Evolutionary conservation across 2,329 filamentous ascomycete species (phyloP).

Genomic region (Cytospora paraplurivora): DNA sequence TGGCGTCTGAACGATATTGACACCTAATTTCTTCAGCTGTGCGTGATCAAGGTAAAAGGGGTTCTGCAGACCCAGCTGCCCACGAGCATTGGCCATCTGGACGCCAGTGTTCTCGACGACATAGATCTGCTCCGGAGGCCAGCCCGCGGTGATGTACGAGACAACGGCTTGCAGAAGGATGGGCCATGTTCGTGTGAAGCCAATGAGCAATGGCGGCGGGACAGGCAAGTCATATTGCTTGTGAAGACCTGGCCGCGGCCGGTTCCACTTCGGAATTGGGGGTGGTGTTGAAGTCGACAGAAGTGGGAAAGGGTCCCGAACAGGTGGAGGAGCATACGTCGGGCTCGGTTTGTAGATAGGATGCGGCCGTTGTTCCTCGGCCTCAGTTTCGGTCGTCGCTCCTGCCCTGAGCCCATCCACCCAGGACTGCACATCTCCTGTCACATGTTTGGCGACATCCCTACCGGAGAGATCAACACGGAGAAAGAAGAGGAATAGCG

Average conservation of each 20-base stretch:
- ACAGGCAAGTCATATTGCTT: slow-evolving; percentile 42
- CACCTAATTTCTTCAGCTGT: slow-evolving; percentile 49
- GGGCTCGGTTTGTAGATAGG: slow-evolving; percentile 34
- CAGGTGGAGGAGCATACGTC: slow-evolving; percentile 36
- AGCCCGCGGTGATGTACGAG: slow-evolving; percentile 60
- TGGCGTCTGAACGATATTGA: slow-evolving; percentile 50
- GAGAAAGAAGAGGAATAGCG: slow-evolving; percentile 17
- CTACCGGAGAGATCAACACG: slow-evolving; percentile 4
- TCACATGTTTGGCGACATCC: slow-evolving; percentile 9
- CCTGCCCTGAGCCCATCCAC: slow-evolving; percentile 1
- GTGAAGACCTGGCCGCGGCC: slow-evolving; percentile 42
- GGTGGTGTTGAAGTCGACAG: slow-evolving; percentile 42
- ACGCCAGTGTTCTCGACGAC: slow-evolving; percentile 62
- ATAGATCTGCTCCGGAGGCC: slow-evolving; percentile 58
- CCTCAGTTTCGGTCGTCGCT: too few species aligned
- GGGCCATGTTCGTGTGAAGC: slow-evolving; percentile 60
- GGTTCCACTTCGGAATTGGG: slow-evolving; percentile 49
- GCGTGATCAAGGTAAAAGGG: slow-evolving; percentile 59
- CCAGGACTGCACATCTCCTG: slow-evolving; percentile 7
- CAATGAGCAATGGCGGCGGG: slow-evolving; percentile 56
- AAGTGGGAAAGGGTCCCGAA: slow-evolving; percentile 47
- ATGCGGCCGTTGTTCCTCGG: background rate
- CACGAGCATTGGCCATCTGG: slow-evolving; percentile 53
- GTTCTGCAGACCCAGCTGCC: slow-evolving; percentile 53
- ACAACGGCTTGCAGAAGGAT: slow-evolving; percentile 58